Evolutionary conservation across 2,329 filamentous ascomycete species (phyloP), one percentile per base, ranked within the genome.

Genomic region (Ilyonectria mors-panacis): DNA sequence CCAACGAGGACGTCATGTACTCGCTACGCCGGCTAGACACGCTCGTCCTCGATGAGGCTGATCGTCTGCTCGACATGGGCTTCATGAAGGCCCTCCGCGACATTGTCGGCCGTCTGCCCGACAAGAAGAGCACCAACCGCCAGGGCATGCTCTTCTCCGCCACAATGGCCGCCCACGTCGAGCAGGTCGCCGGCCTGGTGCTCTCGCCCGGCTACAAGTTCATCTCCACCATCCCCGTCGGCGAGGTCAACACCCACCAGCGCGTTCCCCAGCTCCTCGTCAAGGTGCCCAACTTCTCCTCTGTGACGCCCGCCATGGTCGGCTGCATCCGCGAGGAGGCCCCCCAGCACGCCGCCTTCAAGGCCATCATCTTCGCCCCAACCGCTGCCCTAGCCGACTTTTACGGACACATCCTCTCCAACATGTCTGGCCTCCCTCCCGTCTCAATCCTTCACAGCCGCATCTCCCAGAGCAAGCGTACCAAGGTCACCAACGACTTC

Each of bases 131-230:
- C 58, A 87, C 89, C 30, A 85, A 90, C 64, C 81, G 88, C 58
- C 90, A 91, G 70, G 94, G 94, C 56, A 94, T 93, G 85, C 89
- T 96, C 53, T 97, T 96, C 85, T 94, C 92, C 4, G 94, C 94
- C 10, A 97, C 94, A 21, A 92, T 97, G 80, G 91, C 89, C 44
- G 88, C 89, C 26, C 94, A 95, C 77, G 92, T 97, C 59, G 87
- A 94, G 77, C 89, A 91, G 66, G 87, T 97, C 63, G 92, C 94
- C 44, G 86, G 88, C 45, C 79, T 87, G 51, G 93, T 91, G 2
- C 88, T 96, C 76, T 89, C 90, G 69, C 87, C 84, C 12, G 81
- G 89, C 60, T 97, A 95, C 86, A 90, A 93, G 77, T 94, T 92
- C 79, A 91, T 97, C 77, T 92, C 93, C 57, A 96, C 93, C 59